Percentiles rank a stretch among this genome's conserved stretches.
Evolutionary conservation across 2,329 filamentous ascomycete species (phyloP).

Genomic region (Neonectria magnoliae): DNA sequence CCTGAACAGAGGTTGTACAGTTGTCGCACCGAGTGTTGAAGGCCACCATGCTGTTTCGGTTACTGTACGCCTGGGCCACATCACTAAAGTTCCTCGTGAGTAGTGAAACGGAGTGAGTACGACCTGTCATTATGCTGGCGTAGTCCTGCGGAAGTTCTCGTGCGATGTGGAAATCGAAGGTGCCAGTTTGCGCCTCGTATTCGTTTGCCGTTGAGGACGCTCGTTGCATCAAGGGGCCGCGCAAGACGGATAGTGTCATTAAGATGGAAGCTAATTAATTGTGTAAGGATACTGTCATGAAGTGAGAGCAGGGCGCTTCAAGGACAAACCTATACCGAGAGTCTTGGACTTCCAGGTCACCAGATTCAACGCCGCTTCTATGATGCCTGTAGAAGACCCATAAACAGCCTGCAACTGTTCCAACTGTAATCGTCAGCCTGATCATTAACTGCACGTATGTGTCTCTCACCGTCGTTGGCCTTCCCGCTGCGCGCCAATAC

Average conservation of each 20-base stretch:
- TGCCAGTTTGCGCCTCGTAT: constrained; percentile 15
- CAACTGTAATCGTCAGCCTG: background rate
- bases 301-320: no score
- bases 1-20: no score
- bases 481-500: constrained; percentile 32
- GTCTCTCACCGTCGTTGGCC: constrained; percentile 28
- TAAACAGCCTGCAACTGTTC: no score
- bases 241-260: constrained; percentile 34
- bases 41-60: constrained; percentile 1
- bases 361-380: no score
- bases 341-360: no score
- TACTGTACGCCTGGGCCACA: constrained; percentile 32
- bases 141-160: constrained; percentile 31
- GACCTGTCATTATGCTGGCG: constrained; percentile 31
- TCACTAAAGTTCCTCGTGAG: constrained; percentile 35
- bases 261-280: constrained; percentile 28
- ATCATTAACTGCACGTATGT: no score
- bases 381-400: no score
- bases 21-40: no score
- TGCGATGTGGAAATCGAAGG: constrained; percentile 30
- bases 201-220: constrained; percentile 30
- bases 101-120: constrained; percentile 24
- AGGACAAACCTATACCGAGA: no score
- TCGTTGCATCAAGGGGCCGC: constrained; percentile 33
- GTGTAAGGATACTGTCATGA: no score